These are phyloP conservation scores for Leucocoprinus leucothites DNA, from an alignment of 768 basidiomycete species.

Conservation along the genomic window DNA sequence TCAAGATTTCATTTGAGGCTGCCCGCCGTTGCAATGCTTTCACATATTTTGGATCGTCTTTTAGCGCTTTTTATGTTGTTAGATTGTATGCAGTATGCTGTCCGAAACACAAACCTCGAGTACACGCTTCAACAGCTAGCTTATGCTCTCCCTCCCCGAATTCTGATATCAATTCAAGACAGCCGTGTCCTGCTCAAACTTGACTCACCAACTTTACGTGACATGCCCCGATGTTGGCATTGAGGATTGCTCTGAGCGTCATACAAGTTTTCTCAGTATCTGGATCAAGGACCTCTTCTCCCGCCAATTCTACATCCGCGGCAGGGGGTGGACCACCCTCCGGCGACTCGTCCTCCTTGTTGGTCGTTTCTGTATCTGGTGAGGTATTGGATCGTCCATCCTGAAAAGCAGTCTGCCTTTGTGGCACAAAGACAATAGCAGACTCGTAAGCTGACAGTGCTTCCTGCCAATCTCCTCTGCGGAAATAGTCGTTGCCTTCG, in stretches of 20 bases:
- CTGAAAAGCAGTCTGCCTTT: slow-evolving; percentile 24
- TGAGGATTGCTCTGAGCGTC: slow-evolving; percentile 55
- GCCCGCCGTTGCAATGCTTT: slow-evolving; percentile 93
- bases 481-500: slow-evolving; percentile 76
- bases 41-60: slow-evolving; percentile 79
- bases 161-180: slow-evolving; percentile 6
- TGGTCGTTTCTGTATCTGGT: too few species aligned
- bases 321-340: slow-evolving; percentile 17
- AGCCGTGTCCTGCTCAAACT: neutral
- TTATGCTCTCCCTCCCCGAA: slow-evolving; percentile 65
- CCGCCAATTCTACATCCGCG: neutral
- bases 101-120: slow-evolving; percentile 49
- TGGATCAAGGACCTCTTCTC: slow-evolving; percentile 12
- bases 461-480: slow-evolving; percentile 58
- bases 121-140: slow-evolving; percentile 77
- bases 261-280: slow-evolving; percentile 23
- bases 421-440: slow-evolving; percentile 67
- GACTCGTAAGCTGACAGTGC: slow-evolving; percentile 69
- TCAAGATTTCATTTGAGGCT: slow-evolving; percentile 73
- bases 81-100: neutral
- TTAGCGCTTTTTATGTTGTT: slow-evolving; percentile 53
- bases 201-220: slow-evolving; percentile 68
- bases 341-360: slow-evolving; percentile 14
- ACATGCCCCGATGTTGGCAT: slow-evolving; percentile 90
- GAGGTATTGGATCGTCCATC: neutral